phyloP scores from a whole-genome alignment of 1,139 yeast genomes.

The Wickerhamomyces sp. region DNA sequence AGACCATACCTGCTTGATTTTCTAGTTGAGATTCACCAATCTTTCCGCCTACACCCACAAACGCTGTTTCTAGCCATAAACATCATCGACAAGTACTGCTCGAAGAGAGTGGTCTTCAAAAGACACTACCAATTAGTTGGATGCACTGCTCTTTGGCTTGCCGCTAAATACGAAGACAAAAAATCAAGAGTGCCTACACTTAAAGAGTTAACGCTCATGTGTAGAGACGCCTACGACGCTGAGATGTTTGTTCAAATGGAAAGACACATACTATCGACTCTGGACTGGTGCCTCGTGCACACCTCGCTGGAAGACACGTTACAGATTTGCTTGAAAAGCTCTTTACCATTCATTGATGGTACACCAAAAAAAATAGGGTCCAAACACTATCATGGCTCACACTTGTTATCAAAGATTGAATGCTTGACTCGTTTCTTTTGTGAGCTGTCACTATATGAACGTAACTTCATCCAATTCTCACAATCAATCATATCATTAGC shows the following conservation, averaged over 20 bases:
- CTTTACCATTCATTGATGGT: slow-evolving; percentile 19
- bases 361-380: slow-evolving; percentile 20
- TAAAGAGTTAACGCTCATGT: slow-evolving; percentile 70
- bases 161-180: slow-evolving; percentile 89
- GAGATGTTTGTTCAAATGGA: slow-evolving; percentile 96
- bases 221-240: slow-evolving; percentile 81
- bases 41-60: slow-evolving; percentile 68
- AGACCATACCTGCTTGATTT: slow-evolving; percentile 85
- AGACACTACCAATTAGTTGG: slow-evolving; percentile 92
- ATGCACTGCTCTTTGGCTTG: slow-evolving; percentile 91
- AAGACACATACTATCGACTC: slow-evolving; percentile 75
- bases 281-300: slow-evolving; percentile 66
- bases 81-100: slow-evolving; percentile 86
- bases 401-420: slow-evolving; percentile 20
- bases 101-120: slow-evolving; percentile 85
- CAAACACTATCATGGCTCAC: slow-evolving; percentile 23
- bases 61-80: slow-evolving; percentile 76
- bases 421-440: slow-evolving; percentile 58
- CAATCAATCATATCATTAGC: slow-evolving; percentile 65
- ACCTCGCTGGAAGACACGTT: slow-evolving; percentile 53
- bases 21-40: slow-evolving; percentile 71
- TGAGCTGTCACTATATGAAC: slow-evolving; percentile 72
- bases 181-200: slow-evolving; percentile 81
- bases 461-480: slow-evolving; percentile 56
- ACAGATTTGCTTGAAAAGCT: slow-evolving; percentile 44